A percentile compares a stretch with the other conserved stretches of the same genome.
phyloP scores from a whole-genome alignment of 805 yeast species.

The Wickerhamiella vanderwaltii region DNA sequence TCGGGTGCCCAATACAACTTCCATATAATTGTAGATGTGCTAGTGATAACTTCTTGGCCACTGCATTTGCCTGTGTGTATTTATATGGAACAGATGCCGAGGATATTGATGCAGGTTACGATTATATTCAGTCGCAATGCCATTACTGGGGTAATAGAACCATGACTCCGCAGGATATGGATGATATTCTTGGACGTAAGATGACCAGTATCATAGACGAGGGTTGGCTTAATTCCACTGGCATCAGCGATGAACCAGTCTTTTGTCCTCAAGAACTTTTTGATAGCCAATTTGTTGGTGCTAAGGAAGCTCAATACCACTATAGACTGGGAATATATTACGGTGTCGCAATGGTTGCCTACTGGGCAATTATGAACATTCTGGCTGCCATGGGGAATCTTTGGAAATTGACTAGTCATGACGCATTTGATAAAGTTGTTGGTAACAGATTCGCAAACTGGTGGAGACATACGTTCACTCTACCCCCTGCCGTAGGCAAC shows the following conservation, averaged over 20 bases:
- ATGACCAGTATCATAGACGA: constrained; percentile 14
- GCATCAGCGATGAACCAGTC: constrained; percentile 15
- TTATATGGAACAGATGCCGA: constrained; percentile 18
- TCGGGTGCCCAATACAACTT: constrained; percentile 22
- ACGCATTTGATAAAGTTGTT: constrained; percentile 22
- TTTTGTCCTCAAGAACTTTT: constrained; percentile 14
- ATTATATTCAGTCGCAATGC: constrained; percentile 23
- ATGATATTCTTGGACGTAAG: constrained; percentile 24
- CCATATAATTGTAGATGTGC: constrained; percentile 23
- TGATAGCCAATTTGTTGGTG: constrained; percentile 18
- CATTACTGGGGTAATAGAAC: constrained; percentile 23
- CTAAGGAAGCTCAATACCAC: constrained; percentile 22
- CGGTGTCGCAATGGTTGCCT: constrained; percentile 25
- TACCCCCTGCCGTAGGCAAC: constrained; percentile 26
- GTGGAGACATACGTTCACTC: constrained; percentile 23
- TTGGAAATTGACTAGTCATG: constrained; percentile 19
- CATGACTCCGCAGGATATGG: constrained; percentile 20
- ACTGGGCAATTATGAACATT: constrained; percentile 24
- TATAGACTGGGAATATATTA: constrained; percentile 24
- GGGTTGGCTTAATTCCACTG: constrained; percentile 8
- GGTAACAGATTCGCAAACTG: constrained; percentile 19
- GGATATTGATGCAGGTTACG: constrained; percentile 20
- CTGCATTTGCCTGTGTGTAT: constrained; percentile 24
- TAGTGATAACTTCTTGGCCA: constrained; percentile 23
- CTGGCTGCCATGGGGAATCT: constrained; percentile 20